phyloP scores from a whole-genome alignment of 306 rosid species.

The Vigna reflexopilosa region DNA sequence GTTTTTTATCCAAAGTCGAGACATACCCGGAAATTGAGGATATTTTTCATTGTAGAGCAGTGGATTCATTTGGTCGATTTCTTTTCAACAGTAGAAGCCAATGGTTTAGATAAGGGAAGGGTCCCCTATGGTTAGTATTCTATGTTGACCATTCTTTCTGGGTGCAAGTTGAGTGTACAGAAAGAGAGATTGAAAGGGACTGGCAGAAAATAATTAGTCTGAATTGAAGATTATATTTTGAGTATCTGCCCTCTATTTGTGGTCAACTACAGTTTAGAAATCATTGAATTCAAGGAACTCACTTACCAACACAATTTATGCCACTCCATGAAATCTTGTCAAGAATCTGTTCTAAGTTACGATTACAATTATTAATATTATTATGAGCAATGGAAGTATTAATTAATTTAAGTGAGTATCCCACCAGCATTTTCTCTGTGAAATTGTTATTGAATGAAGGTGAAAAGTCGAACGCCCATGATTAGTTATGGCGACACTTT shows the following conservation, averaged over 20 bases:
- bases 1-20: no score
- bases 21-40: no score
- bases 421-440: conserved; percentile 25
- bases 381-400: no score
- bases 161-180: conserved; percentile 17
- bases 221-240: neutral
- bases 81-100: conserved; percentile 12
- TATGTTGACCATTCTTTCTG: conserved; percentile 24
- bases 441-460: conserved; percentile 31
- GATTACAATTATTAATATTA: conserved; percentile 30
- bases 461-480: conserved; percentile 48
- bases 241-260: neutral
- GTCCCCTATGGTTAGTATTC: conserved; percentile 20
- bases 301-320: conserved; percentile 43
- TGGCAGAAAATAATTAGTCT: neutral
- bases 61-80: conserved; percentile 10
- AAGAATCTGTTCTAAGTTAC: conserved; percentile 41
- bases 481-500: conserved; percentile 41
- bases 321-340: conserved; percentile 40
- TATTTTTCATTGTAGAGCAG: neutral
- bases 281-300: conserved; percentile 32
- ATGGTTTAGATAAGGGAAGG: conserved; percentile 26
- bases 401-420: no score
- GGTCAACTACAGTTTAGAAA: conserved; percentile 44
- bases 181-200: neutral